Conservation (phyloP, 805 yeast genomes). For the Suhomyces sp. region DNA sequence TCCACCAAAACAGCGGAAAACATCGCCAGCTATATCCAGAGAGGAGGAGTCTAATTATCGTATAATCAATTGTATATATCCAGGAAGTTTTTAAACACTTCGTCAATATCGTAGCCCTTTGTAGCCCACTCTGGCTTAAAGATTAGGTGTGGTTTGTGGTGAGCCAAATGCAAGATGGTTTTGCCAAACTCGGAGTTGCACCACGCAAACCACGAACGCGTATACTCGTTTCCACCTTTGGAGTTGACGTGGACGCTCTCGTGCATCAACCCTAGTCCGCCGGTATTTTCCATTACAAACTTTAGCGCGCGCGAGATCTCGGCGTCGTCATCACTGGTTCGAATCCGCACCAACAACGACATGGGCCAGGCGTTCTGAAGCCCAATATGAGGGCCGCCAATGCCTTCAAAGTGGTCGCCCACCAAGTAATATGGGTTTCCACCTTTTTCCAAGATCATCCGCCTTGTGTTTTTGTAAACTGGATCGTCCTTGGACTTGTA, state of each 20-base stretch:
- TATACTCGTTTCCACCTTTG: slow-evolving; percentile 46
- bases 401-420: slow-evolving; percentile 66
- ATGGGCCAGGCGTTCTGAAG: slow-evolving; percentile 85
- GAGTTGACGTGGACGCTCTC: slow-evolving; percentile 71
- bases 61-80: neutral
- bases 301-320: slow-evolving; percentile 57
- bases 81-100: slow-evolving; percentile 9
- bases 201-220: slow-evolving; percentile 94
- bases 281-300: slow-evolving; percentile 59
- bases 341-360: slow-evolving; percentile 70
- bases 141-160: slow-evolving; percentile 68
- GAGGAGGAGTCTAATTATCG: slow-evolving; percentile 2
- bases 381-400: slow-evolving; percentile 93
- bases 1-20: slow-evolving; percentile 68
- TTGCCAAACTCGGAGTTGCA: slow-evolving; percentile 89
- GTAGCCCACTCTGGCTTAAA: slow-evolving; percentile 44
- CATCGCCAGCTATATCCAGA: slow-evolving; percentile 64
- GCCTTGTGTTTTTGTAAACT: slow-evolving; percentile 74
- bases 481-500: slow-evolving; percentile 49
- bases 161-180: slow-evolving; percentile 73
- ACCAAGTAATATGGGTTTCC: slow-evolving; percentile 78
- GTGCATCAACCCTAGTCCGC: slow-evolving; percentile 77
- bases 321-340: slow-evolving; percentile 69
- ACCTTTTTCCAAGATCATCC: slow-evolving; percentile 61
- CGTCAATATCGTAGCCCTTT: slow-evolving; percentile 30